Evolutionary conservation across 1,284 basidiomycete species (phyloP), one percentile per base, ranked within the genome.

Genomic region (Grifola frondosa): DNA sequence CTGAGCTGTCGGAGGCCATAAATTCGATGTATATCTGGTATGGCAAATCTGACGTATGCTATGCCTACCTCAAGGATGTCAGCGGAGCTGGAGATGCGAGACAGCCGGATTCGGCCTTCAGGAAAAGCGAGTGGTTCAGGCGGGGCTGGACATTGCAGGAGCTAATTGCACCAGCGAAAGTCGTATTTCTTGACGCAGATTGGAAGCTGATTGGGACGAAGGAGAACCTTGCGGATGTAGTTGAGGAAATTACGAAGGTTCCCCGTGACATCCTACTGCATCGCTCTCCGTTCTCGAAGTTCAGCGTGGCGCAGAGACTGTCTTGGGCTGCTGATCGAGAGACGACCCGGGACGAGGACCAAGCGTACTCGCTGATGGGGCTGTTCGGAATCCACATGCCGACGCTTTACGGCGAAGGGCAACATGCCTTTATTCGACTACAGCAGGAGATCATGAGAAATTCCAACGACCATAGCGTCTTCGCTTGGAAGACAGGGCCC

Each of bases 71-170:
- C 34, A 17, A 42, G n/a, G 51, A 53, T 34, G 51, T 53, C 11
- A 39, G 40, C 11, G 25, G 36, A 5, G 30, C 33, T 20, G 47
- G 37, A 21, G 42, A 49, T 33, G 40, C 47, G 22, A 20, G 32
- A 28, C 22, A 20, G 5, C 47, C 44, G 3, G n/a, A 11, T 2
- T 42, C 42, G 0, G 17, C 44, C 13, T 52, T 52, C 33, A 29
- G 50, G 17, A 11, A 10, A 12, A 52, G 48, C 40, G 24, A 20
- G 19, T 53, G 48, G 48, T 50, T 43, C 38, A 24, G 10, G 13
- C 48, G 51, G 10, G 43, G 41, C 12, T 53, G 51, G 51, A 49
- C 51, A 10, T 32, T 52, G 7, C 50, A 52, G 40, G 50, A 52
- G 39, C 48, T 52, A 39, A 49, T 52, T 24, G 48, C 48, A 2